Evolutionary conservation across 2,329 filamentous ascomycete species (phyloP), one percentile per base, ranked within the genome.

Genomic region (Pyricularia sp.): DNA sequence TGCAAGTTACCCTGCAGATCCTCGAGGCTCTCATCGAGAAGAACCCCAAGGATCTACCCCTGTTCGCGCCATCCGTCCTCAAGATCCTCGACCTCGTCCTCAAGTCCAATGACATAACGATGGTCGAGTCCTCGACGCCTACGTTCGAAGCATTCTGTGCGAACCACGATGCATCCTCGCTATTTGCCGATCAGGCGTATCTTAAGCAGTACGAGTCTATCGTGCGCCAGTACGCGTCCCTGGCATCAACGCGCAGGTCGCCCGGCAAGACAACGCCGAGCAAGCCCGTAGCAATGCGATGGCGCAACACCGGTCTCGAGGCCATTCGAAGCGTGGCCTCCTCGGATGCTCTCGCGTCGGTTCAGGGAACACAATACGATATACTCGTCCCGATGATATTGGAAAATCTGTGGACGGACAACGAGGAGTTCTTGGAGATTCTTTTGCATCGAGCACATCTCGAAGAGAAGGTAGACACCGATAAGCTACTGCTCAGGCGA

Each of bases 1-100:
- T 97, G 69, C 93, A 97, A 78, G 93, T 99, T 72, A 97, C 94
- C 2, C 88, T 99, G 70, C 92, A 96, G 78, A 97, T 99, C 74
- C 85, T 97, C 73, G 89, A 90, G 71, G 93, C 94, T 64, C 85
- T 99, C 74, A 93, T 98, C 79, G 94, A 98, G 77, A 97, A 97
- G 81, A 88, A 92, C 63, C 91, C 93, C 70, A 91, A 94, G 77
- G 94, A 97, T 77, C 88, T 97, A 66, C 92, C 93, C 67, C 88
- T 99, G 67, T 97, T 97, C 77, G 93, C 93, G 65, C 86, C 87
- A 71, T 92, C 92, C 75, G 89, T 97, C 69, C 87, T 98, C 76
- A 92, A 90, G 74, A 91, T 97, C 72, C 86, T 98, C 75, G 88
- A 90, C 72, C 90, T 90, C 69, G 90, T 98, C 74, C 86, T 98